phyloP scores from a whole-genome alignment of 2,329 filamentous ascomycete genomes.

The Neocucurbitaria cava region DNA sequence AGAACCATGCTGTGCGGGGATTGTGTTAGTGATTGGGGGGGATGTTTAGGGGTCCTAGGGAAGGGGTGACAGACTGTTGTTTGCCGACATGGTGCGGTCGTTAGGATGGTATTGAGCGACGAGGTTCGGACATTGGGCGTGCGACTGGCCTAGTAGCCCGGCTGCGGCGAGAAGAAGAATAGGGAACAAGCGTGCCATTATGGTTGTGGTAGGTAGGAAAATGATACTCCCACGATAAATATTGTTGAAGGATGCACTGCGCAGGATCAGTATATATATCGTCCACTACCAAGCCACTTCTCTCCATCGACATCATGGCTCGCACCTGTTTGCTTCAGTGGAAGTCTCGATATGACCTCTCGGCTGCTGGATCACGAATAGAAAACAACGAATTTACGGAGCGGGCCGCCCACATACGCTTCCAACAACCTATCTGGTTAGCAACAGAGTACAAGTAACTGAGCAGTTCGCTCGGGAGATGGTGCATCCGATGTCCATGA shows the following conservation, averaged over 20 bases:
- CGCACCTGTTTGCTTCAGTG: background rate
- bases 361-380: no score
- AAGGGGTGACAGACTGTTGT: no score
- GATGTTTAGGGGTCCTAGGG: no score
- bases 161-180: background rate
- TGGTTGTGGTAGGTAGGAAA: background rate
- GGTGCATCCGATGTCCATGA: background rate
- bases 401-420: background rate
- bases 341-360: background rate
- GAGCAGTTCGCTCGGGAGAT: background rate
- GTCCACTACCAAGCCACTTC: background rate
- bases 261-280: background rate
- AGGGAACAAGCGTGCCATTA: background rate
- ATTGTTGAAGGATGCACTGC: background rate
- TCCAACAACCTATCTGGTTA: background rate
- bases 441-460: background rate
- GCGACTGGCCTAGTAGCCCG: background rate
- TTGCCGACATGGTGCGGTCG: slow-evolving; percentile 14
- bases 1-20: slow-evolving; percentile 10
- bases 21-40: rapidly evolving
- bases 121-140: slow-evolving; percentile 10
- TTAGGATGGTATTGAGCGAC: slow-evolving; percentile 11
- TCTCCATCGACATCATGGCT: background rate
- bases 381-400: no score
- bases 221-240: background rate